phyloP scores from a whole-genome alignment of 2,329 filamentous ascomycete genomes.

The Fusarium guadeloupense region DNA sequence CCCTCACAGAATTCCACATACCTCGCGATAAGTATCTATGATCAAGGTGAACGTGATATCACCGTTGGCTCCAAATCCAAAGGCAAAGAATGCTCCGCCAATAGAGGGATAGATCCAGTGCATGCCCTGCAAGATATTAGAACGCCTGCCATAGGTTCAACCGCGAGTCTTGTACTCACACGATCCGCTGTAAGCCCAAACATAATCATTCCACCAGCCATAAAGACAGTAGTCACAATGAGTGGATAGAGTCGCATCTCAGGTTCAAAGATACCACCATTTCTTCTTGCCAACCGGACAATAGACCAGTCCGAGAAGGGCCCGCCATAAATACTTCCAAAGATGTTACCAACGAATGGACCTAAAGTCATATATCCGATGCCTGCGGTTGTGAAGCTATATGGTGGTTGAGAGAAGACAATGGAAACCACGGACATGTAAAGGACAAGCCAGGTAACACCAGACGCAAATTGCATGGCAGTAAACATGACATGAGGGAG shows the following conservation, averaged over 20 bases:
- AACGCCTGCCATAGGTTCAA: accelerated
- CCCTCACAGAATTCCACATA: not conserved
- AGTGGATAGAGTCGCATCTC: conserved; percentile 54
- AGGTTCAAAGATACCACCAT: conserved; percentile 54
- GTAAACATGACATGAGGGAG: conserved; percentile 54
- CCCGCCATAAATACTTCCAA: conserved; percentile 53
- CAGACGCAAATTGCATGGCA: conserved; percentile 50
- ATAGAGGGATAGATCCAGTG: conserved; percentile 54
- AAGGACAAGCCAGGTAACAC: conserved; percentile 36
- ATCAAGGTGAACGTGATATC: conserved; percentile 50
- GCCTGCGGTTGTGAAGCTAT: conserved; percentile 41
- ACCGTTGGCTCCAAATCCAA: conserved; percentile 51
- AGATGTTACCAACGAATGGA: conserved; percentile 50
- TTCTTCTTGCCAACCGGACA: conserved; percentile 49
- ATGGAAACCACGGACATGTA: conserved; percentile 46
- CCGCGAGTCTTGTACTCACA: conserved; percentile 34
- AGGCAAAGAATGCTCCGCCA: conserved; percentile 49
- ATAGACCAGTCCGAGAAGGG: conserved; percentile 52
- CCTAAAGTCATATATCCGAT: conserved; percentile 45
- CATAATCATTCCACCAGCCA: conserved; percentile 51
- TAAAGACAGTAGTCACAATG: conserved; percentile 43
- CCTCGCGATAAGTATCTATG: conserved; percentile 49
- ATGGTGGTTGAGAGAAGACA: conserved; percentile 48
- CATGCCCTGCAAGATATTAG: conserved; percentile 48
- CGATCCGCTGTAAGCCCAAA: conserved; percentile 50